Evolutionary conservation across 106 monocot genomes (phyloP), one percentile per base, ranked within the genome.

Genomic region (Alisma plantagoaquatica): DNA sequence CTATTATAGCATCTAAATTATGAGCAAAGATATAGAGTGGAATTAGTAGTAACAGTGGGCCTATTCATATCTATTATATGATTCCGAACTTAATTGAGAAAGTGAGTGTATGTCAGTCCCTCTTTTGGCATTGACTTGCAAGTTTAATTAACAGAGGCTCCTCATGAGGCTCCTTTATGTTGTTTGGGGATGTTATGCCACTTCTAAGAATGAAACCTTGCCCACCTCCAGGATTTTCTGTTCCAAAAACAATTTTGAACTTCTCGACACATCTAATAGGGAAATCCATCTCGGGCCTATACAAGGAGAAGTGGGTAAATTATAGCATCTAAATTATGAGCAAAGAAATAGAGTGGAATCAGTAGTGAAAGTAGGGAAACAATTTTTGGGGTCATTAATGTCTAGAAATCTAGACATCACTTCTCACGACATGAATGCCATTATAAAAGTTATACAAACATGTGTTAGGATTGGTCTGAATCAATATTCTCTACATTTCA

Each of bases 181-280:
- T 59, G 52, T 81, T 98, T 73, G 98, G 98, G 35, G 98, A 98
- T 76, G 81, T 82, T 51, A 98, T 98, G 82, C 98, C 98, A 27
- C 89, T 89, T 42, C 62, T 98, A 46, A 68, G 66, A 64, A 64
- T 74, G 52, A 98, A 90, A 66, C 68, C 76, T 44, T 62, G 67
- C 43, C 85, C 98, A 0, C 98, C 98, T 32, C 94, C 94, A 51
- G 98, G 98, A 29, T 98, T 98, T 73, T 60, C 53, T 50, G 21
- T 25, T 4, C 62, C 61, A 33, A 89, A 80, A 44, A 73, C 43
- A 22, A 65, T 41, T n/a, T n/a, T 61, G 78, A 82, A 21, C 29
- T 29, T 24, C 23, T 49, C 3, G 83, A 83, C 16, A 35, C 56
- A 15, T 31, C 72, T 42, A 29, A 25, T 44, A 60, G 46, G 28